Evolutionary conservation across 1,139 yeast genomes (phyloP).

Genomic region (Yamadazyma diddensiae): DNA sequence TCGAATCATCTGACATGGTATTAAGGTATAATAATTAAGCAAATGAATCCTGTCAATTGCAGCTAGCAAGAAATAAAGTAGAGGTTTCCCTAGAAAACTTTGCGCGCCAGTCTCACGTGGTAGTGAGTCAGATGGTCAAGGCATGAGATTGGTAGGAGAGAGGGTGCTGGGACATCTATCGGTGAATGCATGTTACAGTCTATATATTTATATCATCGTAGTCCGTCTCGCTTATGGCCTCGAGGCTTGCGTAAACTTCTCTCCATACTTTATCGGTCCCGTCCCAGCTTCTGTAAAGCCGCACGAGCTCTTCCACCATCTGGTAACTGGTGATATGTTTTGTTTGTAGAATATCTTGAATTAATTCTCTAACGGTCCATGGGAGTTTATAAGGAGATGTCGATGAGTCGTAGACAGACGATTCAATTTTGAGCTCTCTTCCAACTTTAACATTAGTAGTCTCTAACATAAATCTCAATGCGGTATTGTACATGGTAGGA

Average conservation of each 20-base stretch:
- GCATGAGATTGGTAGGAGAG: no score
- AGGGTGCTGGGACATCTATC: no score
- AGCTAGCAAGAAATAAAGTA: neutral
- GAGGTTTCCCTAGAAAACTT: no score
- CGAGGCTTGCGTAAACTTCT: constrained; percentile 40
- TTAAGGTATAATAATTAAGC: neutral
- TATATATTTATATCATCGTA: constrained; percentile 29
- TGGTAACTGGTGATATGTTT: constrained; percentile 35
- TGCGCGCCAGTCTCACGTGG: no score
- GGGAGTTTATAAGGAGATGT: constrained; percentile 27
- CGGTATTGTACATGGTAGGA: constrained; percentile 25
- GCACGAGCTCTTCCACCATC: constrained; percentile 26
- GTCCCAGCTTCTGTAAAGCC: constrained; percentile 39
- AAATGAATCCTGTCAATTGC: neutral
- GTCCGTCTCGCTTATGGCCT: constrained; percentile 33
- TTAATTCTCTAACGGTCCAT: constrained; percentile 37
- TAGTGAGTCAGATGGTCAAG: no score
- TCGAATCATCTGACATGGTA: constrained; percentile 11
- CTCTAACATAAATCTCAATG: constrained; percentile 34
- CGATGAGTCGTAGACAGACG: constrained; percentile 8
- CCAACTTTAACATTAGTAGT: constrained; percentile 30
- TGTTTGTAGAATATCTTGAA: constrained; percentile 34
- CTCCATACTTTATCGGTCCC: constrained; percentile 28
- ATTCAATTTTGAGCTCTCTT: constrained; percentile 11
- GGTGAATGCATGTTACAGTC: no score